Percentiles rank a stretch among this genome's conserved stretches.
These are phyloP conservation scores for Dioszegia crocea DNA, from an alignment of 768 basidiomycete species.

Conservation along the genomic window DNA sequence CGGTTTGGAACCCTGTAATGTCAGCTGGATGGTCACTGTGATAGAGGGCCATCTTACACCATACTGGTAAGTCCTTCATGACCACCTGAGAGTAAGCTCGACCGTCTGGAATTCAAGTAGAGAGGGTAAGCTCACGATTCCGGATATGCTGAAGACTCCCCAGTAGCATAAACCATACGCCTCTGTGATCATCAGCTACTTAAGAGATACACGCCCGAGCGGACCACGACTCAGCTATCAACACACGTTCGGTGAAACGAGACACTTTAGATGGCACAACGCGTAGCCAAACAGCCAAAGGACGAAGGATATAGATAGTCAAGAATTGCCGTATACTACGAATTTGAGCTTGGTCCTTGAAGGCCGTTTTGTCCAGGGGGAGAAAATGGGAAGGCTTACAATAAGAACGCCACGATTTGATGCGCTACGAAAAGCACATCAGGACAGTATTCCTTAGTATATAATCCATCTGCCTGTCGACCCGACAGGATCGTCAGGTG, in stretches of 20 bases:
- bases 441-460: constrained; percentile 62
- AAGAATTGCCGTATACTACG: constrained; percentile 64
- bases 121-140: constrained; percentile 60
- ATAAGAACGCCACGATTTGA: constrained; percentile 82
- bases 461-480: constrained; percentile 46
- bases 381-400: constrained; percentile 46
- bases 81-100: constrained; percentile 57
- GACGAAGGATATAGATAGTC: constrained; percentile 63
- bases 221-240: background rate
- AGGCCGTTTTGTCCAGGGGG: background rate
- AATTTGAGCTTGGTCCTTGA: background rate
- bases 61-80: constrained; percentile 75
- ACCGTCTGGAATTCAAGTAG: background rate
- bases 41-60: constrained; percentile 63
- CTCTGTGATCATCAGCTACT: constrained; percentile 21
- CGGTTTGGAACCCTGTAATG: constrained; percentile 54
- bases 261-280: constrained; percentile 68
- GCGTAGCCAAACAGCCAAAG: constrained; percentile 67
- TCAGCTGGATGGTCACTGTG: too few relatives aligned
- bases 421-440: constrained; percentile 78
- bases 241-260: constrained; percentile 75
- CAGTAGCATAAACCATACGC: constrained; percentile 81
- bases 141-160: constrained; percentile 63
- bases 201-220: too few relatives aligned
- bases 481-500: constrained; percentile 61